Evolutionary conservation across 129 eudicot species (phyloP), one percentile per base, ranked within the genome.

Genomic region (Tanacetum coccineum): DNA sequence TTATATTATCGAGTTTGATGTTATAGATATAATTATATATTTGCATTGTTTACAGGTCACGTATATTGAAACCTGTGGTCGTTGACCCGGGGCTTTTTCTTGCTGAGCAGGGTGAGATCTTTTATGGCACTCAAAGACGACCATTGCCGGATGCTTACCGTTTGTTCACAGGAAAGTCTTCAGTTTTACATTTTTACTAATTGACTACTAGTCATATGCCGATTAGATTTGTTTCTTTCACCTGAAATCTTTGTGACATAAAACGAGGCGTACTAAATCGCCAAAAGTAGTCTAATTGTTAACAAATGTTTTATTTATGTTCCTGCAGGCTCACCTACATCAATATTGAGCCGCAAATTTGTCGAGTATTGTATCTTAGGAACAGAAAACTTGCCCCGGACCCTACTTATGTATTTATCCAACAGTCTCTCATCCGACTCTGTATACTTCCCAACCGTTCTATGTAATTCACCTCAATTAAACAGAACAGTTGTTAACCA

Each of bases 71-170:
- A 84, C 95, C 95, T 4, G 91, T 92, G 75, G 78, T 92, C 48
- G 91, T 92, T 74, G 98, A 92, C 81, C 95, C 88, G 3, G 88
- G 91, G 56, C 96, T 88, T 40, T 92, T 71, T 79, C 90, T 88
- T 53, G 54, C 77, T 42, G 89, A 88, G 67, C 78, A 66, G 58
- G 78, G 77, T 63, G 87, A 81, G 70, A 76, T 84, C 80, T 92
- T 88, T 78, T 88, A 83, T 74, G 95, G 95, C 64, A 85, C 95
- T 62, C 87, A 88, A 64, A 86, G 73, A 63, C 81, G 98, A 36
- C 81, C 80, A 13, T 78, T 92, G 39, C 96, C 98, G 45, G 90
- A 86, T 80, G 95, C 98, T 21, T 92, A 76, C 61, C 87, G 84
- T 12, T 61, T 92, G 73, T 92, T 92, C 72, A 77, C 89, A 78